Conservation (phyloP, 345 rosid genomes). For the Eucalyptus viminalis region DNA sequence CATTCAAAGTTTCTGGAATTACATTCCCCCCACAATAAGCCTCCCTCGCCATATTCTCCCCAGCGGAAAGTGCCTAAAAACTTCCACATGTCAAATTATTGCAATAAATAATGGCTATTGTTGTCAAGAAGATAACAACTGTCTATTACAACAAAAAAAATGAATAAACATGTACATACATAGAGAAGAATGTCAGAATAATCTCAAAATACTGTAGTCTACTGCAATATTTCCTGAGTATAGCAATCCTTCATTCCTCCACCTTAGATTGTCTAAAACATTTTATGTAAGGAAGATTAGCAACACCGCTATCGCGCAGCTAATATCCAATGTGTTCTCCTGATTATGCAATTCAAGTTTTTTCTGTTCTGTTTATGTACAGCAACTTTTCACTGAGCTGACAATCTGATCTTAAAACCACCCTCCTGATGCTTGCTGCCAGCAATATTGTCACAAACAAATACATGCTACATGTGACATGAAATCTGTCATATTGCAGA, state of each 20-base stretch:
- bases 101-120: not conserved
- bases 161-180: not conserved
- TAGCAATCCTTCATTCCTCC: not conserved
- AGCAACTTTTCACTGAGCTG: not conserved
- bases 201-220: not conserved
- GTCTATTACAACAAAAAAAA: not conserved
- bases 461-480: not conserved
- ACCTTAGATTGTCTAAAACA: not conserved
- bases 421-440: not conserved
- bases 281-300: not conserved
- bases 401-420: not conserved
- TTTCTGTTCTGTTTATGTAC: not conserved
- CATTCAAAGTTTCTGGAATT: constrained; percentile 68
- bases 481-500: not conserved
- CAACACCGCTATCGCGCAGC: not conserved
- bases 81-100: not conserved
- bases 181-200: not conserved
- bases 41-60: constrained; percentile 98
- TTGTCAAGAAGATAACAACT: not conserved
- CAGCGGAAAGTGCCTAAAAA: constrained; percentile 76
- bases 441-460: not conserved
- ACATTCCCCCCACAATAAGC: constrained; percentile 95
- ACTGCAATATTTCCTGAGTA: not conserved
- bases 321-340: not conserved
- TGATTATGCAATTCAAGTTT: not conserved